Percentiles rank a stretch among this genome's conserved stretches.
Conservation (phyloP, 495 filamentous ascomycete species). For the Trichoderma reesei region DNA sequence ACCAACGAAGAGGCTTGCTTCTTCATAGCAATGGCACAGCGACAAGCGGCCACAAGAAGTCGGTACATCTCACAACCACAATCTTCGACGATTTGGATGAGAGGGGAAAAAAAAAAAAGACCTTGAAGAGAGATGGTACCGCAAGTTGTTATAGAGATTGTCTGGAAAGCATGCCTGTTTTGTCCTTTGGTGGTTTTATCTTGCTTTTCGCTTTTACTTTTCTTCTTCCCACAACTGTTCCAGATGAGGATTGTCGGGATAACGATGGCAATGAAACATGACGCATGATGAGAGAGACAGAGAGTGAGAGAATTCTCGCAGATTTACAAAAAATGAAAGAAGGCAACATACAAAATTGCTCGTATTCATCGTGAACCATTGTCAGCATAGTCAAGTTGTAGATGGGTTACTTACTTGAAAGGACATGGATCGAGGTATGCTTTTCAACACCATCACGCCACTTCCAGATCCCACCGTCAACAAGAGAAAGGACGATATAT, state of each 20-base stretch:
- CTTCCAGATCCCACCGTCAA: too few relatives aligned
- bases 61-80: not conserved
- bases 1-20: not conserved
- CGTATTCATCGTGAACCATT: too few relatives aligned
- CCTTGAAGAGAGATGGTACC: not conserved
- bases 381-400: too few relatives aligned
- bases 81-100: constrained; percentile 1
- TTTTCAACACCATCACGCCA: too few relatives aligned
- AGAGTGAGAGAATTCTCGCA: not conserved
- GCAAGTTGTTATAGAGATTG: not conserved
- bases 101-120: not conserved
- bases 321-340: not conserved
- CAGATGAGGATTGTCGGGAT: not conserved
- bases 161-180: not conserved
- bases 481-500: too few relatives aligned
- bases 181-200: not conserved
- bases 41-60: not conserved
- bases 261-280: constrained; percentile 5
- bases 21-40: not conserved
- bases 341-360: too few relatives aligned
- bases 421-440: too few relatives aligned
- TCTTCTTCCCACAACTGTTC: not conserved
- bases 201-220: not conserved
- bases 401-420: too few relatives aligned
- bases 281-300: not conserved